phyloP scores from a whole-genome alignment of 805 yeast species.

The Pichia occidentalis region DNA sequence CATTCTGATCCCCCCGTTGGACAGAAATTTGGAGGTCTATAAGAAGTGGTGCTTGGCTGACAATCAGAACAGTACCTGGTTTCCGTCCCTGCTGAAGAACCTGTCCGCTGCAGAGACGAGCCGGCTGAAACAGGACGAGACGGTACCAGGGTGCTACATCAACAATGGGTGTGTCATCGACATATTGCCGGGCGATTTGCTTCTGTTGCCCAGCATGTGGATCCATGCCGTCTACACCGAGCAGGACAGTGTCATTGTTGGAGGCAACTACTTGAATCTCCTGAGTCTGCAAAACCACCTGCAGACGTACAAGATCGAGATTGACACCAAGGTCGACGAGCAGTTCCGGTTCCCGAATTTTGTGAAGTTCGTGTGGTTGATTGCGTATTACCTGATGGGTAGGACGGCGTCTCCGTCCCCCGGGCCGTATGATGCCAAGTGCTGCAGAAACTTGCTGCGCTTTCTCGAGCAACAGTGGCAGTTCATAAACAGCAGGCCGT shows the following conservation, averaged over 20 bases:
- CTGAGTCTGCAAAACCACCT: constrained; percentile 59
- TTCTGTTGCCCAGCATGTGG: constrained; percentile 89
- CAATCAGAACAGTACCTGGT: constrained; percentile 57
- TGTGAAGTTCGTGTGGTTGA: constrained; percentile 60
- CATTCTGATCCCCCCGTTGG: constrained; percentile 73
- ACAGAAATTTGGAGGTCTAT: constrained; percentile 52
- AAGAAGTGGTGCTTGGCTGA: constrained; percentile 65
- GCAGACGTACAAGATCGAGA: constrained; percentile 55
- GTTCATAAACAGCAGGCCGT: not conserved
- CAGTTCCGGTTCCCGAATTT: constrained; percentile 77
- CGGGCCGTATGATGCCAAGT: constrained; percentile 17
- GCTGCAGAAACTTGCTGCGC: constrained; percentile 17
- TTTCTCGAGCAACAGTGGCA: constrained; percentile 18
- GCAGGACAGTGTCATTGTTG: constrained; percentile 70
- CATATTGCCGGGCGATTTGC: constrained; percentile 56
- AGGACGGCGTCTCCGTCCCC: not conserved
- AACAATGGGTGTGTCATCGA: constrained; percentile 31
- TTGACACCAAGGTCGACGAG: constrained; percentile 61
- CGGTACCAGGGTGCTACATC: constrained; percentile 25
- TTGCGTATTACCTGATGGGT: constrained; percentile 39
- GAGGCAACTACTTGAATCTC: constrained; percentile 78
- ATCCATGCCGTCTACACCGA: constrained; percentile 88
- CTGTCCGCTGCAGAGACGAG: constrained; percentile 12
- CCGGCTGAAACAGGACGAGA: constrained; percentile 1
- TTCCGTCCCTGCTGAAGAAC: constrained; percentile 42